Evolutionary conservation across 768 basidiomycete species (phyloP).

Genomic region (Scleroderma citrinum): DNA sequence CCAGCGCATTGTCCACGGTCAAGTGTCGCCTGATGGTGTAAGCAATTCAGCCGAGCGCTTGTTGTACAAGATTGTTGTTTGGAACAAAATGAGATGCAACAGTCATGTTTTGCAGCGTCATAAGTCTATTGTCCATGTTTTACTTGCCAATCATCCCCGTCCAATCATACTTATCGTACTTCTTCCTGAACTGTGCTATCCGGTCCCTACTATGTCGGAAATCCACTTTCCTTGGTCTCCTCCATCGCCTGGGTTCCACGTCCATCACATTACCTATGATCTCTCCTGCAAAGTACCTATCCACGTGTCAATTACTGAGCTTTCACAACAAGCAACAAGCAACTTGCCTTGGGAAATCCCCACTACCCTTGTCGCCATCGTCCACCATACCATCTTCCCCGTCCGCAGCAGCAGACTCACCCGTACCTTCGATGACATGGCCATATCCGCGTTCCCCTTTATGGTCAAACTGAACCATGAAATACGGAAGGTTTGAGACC

Average conservation of each 20-base stretch:
- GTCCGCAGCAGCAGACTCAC: conserved; percentile 53
- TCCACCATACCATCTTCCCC: conserved; percentile 63
- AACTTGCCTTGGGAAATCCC: conserved; percentile 80
- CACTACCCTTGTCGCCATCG: conserved; percentile 86
- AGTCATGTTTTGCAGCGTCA: too few species aligned
- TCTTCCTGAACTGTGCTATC: conserved; percentile 60
- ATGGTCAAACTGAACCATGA: conserved; percentile 98
- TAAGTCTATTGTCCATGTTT: neutral
- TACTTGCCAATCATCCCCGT: conserved; percentile 59
- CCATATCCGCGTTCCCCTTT: conserved; percentile 98
- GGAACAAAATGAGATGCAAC: too few species aligned
- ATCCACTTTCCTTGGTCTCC: conserved; percentile 72
- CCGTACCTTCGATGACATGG: conserved; percentile 92
- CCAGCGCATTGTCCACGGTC: too few species aligned
- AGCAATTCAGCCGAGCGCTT: too few species aligned
- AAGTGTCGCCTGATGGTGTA: too few species aligned
- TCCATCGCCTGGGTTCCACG: conserved; percentile 81
- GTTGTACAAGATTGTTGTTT: too few species aligned
- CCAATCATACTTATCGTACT: conserved; percentile 79
- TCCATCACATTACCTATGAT: conserved; percentile 91
- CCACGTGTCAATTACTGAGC: conserved; percentile 3
- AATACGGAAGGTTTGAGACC: conserved; percentile 97
- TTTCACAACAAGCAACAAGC: neutral
- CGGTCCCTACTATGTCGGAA: conserved; percentile 63
- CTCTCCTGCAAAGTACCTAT: conserved; percentile 90